A percentile compares a stretch with the other conserved stretches of the same genome.
Evolutionary conservation across 129 eudicot genomes (phyloP).

Genomic region (Lactuca sativa): DNA sequence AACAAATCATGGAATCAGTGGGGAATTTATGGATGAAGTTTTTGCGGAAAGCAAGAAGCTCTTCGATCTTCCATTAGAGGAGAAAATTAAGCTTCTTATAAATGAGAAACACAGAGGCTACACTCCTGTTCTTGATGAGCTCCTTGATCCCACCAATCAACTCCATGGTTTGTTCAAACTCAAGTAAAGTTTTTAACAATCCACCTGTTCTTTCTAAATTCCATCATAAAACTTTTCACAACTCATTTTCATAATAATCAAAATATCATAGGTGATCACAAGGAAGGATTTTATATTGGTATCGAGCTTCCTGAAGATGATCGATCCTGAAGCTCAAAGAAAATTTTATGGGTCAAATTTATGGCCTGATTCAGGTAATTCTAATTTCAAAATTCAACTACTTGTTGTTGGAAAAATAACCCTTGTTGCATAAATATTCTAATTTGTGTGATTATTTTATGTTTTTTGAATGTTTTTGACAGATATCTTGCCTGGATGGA

Average conservation of each 20-base stretch:
- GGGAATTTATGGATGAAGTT: conserved; percentile 84
- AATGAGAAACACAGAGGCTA: conserved; percentile 87
- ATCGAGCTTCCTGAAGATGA: conserved; percentile 74
- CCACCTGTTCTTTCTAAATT: background rate
- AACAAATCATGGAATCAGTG: conserved; percentile 90
- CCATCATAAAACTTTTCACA: background rate
- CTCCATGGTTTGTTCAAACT: conserved; percentile 51
- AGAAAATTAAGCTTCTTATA: conserved; percentile 77
- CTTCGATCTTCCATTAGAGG: conserved; percentile 61
- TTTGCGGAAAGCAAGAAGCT: conserved; percentile 74
- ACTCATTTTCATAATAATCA: background rate
- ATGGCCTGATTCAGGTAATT: conserved; percentile 87
- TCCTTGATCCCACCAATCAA: conserved; percentile 76
- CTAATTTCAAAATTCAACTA: too few relatives aligned
- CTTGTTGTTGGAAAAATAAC: too few relatives aligned
- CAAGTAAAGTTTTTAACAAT: background rate
- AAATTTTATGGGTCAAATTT: conserved; percentile 69
- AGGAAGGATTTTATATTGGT: conserved; percentile 95
- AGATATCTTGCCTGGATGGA: conserved; percentile 86
- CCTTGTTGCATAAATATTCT: background rate
- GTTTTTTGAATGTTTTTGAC: conserved; percentile 21
- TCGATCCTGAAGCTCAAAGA: conserved; percentile 66
- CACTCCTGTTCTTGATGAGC: conserved; percentile 80
- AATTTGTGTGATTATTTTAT: background rate
- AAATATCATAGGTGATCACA: conserved; percentile 71